A percentile compares a stretch with the other conserved stretches of the same genome.
Evolutionary conservation across 2,329 filamentous ascomycete genomes (phyloP).

Genomic region (Hypoxylon sp.): DNA sequence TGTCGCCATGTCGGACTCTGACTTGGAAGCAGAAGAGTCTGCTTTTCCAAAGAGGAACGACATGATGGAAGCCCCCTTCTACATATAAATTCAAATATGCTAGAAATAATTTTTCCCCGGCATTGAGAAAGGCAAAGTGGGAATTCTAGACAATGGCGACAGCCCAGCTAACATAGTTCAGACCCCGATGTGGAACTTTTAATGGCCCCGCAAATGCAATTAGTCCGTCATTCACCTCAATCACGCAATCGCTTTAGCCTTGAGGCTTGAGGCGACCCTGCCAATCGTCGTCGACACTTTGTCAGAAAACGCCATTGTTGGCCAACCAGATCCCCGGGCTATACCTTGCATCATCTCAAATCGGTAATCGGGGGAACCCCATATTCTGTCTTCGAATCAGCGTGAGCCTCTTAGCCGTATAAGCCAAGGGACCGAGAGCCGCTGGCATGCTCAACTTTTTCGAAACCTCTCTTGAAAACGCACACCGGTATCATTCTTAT

Average conservation of each 20-base stretch:
- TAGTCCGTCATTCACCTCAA: slow-evolving; percentile 43
- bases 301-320: slow-evolving; percentile 47
- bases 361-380: slow-evolving; percentile 45
- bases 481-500: slow-evolving; percentile 1
- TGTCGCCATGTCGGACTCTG: slow-evolving; percentile 51
- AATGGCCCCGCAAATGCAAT: slow-evolving; percentile 43
- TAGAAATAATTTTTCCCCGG: slow-evolving; percentile 37
- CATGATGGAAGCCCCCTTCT: slow-evolving; percentile 43
- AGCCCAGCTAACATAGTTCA: slow-evolving; percentile 39
- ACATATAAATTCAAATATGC: slow-evolving; percentile 40
- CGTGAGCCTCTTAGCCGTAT: slow-evolving; percentile 40
- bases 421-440: slow-evolving; percentile 45
- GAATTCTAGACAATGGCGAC: slow-evolving; percentile 40
- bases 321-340: slow-evolving; percentile 35
- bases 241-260: slow-evolving; percentile 50
- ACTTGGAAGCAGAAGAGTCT: slow-evolving; percentile 50
- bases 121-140: slow-evolving; percentile 43
- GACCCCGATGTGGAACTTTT: slow-evolving; percentile 40
- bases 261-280: slow-evolving; percentile 27
- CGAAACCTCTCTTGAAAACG: slow-evolving; percentile 4
- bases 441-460: slow-evolving; percentile 7
- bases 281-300: slow-evolving; percentile 48
- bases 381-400: slow-evolving; percentile 36
- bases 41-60: slow-evolving; percentile 53
- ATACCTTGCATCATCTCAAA: slow-evolving; percentile 45